Conservation (phyloP, 768 basidiomycete genomes). For the Lentinula sp. region DNA sequence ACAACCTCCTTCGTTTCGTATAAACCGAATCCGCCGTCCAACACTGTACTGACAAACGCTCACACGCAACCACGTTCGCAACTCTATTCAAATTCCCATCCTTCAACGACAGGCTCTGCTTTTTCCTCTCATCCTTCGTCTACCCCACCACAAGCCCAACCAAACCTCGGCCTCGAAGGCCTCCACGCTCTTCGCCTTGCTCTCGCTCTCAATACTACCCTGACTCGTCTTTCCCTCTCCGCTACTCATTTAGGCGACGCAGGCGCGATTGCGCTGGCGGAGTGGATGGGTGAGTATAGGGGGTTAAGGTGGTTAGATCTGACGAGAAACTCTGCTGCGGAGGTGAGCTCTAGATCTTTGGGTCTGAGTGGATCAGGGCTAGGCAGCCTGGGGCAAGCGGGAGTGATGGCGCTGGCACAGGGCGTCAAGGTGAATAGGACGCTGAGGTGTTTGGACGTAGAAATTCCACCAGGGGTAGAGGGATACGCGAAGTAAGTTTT, state of each 20-base stretch:
- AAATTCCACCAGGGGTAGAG: slow-evolving; percentile 83
- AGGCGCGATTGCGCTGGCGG: slow-evolving; percentile 92
- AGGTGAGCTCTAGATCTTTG: no score
- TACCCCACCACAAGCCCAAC: background rate
- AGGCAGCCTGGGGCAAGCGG: slow-evolving; percentile 65
- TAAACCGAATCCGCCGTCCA: background rate
- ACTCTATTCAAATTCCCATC: background rate
- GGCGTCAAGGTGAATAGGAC: slow-evolving; percentile 80
- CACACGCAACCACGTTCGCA: background rate
- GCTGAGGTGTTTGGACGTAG: slow-evolving; percentile 90
- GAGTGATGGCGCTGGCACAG: slow-evolving; percentile 86
- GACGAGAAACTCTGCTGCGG: slow-evolving; percentile 54
- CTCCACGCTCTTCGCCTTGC: slow-evolving; percentile 87
- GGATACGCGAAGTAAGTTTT: slow-evolving; percentile 58
- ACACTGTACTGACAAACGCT: background rate
- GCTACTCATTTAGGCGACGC: slow-evolving; percentile 73
- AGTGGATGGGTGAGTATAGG: slow-evolving; percentile 88
- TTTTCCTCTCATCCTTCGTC: background rate
- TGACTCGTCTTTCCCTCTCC: slow-evolving; percentile 90
- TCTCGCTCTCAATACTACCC: slow-evolving; percentile 85
- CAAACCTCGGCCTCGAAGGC: background rate
- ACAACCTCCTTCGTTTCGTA: background rate
- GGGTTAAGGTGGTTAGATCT: slow-evolving; percentile 89
- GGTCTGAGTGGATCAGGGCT: background rate
- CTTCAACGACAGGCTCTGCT: background rate